Evolutionary conservation across 148 eudicot genomes (phyloP).

Genomic region (Gaultheria prostrata): DNA sequence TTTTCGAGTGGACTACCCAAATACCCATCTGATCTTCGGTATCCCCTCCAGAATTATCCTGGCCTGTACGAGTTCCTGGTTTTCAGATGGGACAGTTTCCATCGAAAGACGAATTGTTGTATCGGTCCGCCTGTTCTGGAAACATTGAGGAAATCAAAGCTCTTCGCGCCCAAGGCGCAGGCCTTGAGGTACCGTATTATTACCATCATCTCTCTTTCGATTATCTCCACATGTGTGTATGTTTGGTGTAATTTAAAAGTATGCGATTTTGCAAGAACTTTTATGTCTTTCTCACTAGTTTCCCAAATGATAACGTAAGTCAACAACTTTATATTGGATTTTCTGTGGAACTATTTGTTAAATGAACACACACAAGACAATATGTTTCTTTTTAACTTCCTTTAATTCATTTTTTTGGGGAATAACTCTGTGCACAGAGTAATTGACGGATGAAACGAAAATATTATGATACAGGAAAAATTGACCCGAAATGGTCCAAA

Average conservation of each 20-base stretch:
- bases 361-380: background rate
- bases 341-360: background rate
- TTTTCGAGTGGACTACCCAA: background rate
- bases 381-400: background rate
- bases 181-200: constrained; percentile 63
- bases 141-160: constrained; percentile 65
- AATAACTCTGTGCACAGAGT: background rate
- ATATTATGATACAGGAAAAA: too few relatives aligned
- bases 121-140: constrained; percentile 66
- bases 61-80: background rate
- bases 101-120: constrained; percentile 82
- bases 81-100: constrained; percentile 68
- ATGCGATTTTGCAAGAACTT: background rate
- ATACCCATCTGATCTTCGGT: background rate
- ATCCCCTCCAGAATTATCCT: background rate
- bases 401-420: too few relatives aligned
- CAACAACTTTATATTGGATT: background rate
- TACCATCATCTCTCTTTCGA: background rate
- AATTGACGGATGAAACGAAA: too few relatives aligned
- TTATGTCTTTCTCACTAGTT: background rate
- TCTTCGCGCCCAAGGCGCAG: constrained; percentile 73
- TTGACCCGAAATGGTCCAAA: too few relatives aligned
- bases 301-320: background rate
- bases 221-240: background rate
- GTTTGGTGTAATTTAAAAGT: background rate